Evolutionary conservation across 2,329 filamentous ascomycete species (phyloP).

Genomic region (Colletotrichum sublineola): DNA sequence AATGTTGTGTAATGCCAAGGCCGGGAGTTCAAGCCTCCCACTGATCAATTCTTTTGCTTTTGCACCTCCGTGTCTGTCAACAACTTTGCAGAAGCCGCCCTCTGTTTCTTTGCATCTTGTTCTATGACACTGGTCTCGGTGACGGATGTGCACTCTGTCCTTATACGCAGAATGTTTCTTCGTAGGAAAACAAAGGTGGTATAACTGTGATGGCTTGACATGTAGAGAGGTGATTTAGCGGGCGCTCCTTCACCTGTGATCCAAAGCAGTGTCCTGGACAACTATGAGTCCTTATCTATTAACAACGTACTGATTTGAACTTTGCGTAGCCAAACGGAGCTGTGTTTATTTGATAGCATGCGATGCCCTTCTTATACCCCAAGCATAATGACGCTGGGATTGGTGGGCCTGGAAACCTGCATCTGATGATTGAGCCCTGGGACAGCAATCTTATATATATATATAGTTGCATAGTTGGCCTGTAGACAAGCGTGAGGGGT

Average conservation of each 20-base stretch:
- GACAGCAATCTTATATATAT: neutral
- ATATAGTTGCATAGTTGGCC: neutral
- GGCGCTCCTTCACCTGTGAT: neutral
- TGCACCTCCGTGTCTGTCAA: too few species aligned
- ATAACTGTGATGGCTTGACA: neutral
- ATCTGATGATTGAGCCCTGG: neutral
- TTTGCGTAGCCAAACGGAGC: neutral
- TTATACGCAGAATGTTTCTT: neutral
- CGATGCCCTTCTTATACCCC: neutral
- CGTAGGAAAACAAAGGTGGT: neutral
- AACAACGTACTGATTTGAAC: neutral
- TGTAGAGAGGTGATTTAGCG: neutral
- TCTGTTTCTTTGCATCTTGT: too few species aligned
- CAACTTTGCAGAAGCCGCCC: too few species aligned
- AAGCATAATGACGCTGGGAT: too few species aligned
- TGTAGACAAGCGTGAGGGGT: neutral
- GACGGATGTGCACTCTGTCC: neutral
- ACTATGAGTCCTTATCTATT: too few species aligned
- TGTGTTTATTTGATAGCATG: too few species aligned
- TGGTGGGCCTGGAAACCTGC: neutral
- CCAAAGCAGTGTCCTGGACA: neutral
- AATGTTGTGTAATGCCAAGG: conserved; percentile 21
- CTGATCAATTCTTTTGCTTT: neutral
- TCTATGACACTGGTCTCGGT: neutral
- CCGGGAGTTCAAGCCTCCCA: conserved; percentile 25